A percentile compares a stretch with the other conserved stretches of the same genome.
These are phyloP conservation scores for Rhodotorula kratochvilovae DNA, from an alignment of 768 basidiomycete species.

Conservation along the genomic window DNA sequence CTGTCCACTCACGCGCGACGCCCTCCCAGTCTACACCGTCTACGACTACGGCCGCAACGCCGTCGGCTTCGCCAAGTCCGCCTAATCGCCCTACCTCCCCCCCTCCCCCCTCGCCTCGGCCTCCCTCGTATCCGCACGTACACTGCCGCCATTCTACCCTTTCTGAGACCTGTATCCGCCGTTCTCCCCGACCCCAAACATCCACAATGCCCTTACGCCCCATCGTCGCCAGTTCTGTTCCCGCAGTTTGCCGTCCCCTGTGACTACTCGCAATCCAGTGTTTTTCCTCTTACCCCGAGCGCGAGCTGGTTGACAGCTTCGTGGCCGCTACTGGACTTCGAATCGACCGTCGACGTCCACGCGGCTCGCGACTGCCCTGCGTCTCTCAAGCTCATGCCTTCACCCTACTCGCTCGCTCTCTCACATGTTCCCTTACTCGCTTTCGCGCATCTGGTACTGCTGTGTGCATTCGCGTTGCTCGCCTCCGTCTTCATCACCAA, in stretches of 20 bases:
- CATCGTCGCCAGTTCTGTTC: neutral
- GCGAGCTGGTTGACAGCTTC: no score
- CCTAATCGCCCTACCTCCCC: neutral
- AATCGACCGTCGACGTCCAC: no score
- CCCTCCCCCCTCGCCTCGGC: neutral
- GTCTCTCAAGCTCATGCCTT: no score
- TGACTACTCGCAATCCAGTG: neutral
- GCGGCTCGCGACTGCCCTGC: no score
- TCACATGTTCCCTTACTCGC: no score
- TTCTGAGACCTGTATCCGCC: neutral
- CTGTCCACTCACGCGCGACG: neutral
- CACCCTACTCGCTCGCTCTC: no score
- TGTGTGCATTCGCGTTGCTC: no score
- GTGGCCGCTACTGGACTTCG: neutral
- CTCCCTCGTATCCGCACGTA: neutral
- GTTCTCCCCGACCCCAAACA: no score
- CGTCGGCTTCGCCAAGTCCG: conserved; percentile 67
- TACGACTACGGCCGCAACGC: conserved; percentile 54
- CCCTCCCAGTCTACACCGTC: conserved; percentile 50
- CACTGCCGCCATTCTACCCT: neutral
- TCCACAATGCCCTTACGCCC: no score
- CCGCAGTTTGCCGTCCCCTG: neutral
- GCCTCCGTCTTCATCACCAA: no score
- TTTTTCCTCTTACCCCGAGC: no score
- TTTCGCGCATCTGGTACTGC: no score